These are phyloP conservation scores for Neonectria ditissima DNA, from an alignment of 2,329 filamentous ascomycete species.

Conservation along the genomic window DNA sequence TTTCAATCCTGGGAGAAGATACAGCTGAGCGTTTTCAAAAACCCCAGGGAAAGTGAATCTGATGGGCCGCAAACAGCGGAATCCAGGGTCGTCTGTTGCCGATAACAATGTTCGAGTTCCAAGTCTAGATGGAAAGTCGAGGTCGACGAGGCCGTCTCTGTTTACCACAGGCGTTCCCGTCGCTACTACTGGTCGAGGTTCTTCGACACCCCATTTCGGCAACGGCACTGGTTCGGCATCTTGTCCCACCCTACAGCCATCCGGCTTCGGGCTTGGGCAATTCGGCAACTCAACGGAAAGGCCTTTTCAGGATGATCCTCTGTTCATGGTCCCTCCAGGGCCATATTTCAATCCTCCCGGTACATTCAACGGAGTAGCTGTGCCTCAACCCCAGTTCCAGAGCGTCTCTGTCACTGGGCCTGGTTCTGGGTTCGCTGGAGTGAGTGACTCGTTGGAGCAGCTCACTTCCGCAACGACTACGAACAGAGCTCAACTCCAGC, in stretches of 20 bases:
- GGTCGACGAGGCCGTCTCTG: neutral
- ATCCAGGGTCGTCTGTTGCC: neutral
- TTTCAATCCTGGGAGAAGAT: neutral
- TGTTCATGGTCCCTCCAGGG: neutral
- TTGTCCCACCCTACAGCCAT: neutral
- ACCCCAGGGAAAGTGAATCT: neutral
- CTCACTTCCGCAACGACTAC: too few species aligned
- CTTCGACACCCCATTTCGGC: neutral
- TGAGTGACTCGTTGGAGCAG: neutral
- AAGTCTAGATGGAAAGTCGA: neutral
- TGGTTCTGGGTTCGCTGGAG: neutral
- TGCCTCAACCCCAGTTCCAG: neutral
- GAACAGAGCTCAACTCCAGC: neutral
- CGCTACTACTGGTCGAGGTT: neutral
- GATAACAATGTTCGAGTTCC: neutral
- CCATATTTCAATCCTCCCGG: neutral
- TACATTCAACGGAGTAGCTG: neutral
- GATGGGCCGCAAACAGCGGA: constrained; percentile 3
- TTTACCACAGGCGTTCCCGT: too few species aligned
- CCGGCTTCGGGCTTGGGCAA: neutral
- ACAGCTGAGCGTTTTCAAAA: neutral
- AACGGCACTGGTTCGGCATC: neutral
- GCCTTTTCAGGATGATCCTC: neutral
- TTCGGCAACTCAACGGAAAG: neutral
- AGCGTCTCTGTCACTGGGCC: neutral